phyloP scores from a whole-genome alignment of 495 filamentous ascomycete genomes.

The Lichina pygmaea region DNA sequence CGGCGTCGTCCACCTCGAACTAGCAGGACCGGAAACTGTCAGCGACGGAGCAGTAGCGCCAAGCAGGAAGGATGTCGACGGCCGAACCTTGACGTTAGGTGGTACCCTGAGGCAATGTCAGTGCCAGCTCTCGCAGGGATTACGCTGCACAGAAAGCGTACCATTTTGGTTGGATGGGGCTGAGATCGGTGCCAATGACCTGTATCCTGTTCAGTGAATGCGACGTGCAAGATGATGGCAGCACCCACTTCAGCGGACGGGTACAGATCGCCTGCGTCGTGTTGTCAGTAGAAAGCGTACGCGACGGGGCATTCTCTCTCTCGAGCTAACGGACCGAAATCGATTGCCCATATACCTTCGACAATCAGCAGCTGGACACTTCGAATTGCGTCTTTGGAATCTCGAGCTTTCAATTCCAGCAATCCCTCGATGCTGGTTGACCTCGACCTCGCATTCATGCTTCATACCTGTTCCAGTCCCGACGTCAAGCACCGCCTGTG shows the following conservation, averaged over 20 bases:
- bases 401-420: too few relatives aligned
- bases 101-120: slow-evolving; percentile 1
- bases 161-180: slow-evolving; percentile 1
- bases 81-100: slow-evolving; percentile 1
- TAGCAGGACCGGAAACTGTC: not conserved
- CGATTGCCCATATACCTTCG: slow-evolving; percentile 8
- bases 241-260: not conserved
- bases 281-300: not conserved
- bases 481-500: slow-evolving; percentile 35
- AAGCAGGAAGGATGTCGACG: not conserved
- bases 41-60: not conserved
- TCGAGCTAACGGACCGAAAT: slow-evolving; percentile 1
- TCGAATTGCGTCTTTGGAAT: not conserved
- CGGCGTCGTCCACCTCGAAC: slow-evolving; percentile 1
- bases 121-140: not conserved
- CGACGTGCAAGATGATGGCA: not conserved
- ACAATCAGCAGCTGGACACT: not conserved
- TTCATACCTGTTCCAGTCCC: slow-evolving; percentile 26
- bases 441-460: too few relatives aligned
- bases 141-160: not conserved
- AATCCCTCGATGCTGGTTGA: too few relatives aligned
- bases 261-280: not conserved
- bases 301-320: not conserved
- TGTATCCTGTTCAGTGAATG: not conserved
- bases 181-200: slow-evolving; percentile 1